Evolutionary conservation across 352 stramenopile genomes (phyloP).

Genomic region (Chrysophaeum taylorii): DNA sequence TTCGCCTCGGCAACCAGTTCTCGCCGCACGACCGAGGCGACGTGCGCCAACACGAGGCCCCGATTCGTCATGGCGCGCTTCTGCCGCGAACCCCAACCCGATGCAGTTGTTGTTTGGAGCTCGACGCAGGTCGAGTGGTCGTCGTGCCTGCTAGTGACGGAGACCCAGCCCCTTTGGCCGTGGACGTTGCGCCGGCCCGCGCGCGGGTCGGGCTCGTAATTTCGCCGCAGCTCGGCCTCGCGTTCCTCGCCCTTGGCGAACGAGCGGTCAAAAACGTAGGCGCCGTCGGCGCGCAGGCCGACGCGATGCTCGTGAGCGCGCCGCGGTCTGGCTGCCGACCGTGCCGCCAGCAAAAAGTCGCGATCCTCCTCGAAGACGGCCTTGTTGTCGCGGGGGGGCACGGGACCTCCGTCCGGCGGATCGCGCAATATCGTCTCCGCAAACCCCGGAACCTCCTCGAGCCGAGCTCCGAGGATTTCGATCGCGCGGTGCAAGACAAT

Average conservation of each 20-base stretch:
- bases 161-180: slow-evolving; percentile 13
- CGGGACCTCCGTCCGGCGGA: not conserved
- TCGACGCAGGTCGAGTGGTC: not conserved
- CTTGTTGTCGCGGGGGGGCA: not conserved
- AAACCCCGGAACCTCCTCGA: slow-evolving; percentile 9
- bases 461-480: not conserved
- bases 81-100: not conserved
- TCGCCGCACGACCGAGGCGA: not conserved
- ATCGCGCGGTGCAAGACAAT: slow-evolving; percentile 15
- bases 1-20: not conserved
- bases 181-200: slow-evolving; percentile 12
- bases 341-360: not conserved
- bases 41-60: not conserved
- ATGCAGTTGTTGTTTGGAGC: no score
- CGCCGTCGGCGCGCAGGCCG: not conserved
- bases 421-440: slow-evolving; percentile 10
- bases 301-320: not conserved
- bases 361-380: not conserved
- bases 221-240: not conserved
- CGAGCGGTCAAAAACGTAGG: slow-evolving; percentile 9
- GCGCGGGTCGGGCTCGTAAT: not conserved
- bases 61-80: not conserved
- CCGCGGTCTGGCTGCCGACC: not conserved
- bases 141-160: slow-evolving; percentile 9
- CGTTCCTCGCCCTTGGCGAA: not conserved